Base-by-base conservation (phyloP, 345 rosid genomes). In the Tarenaya hassleriana region DNA sequence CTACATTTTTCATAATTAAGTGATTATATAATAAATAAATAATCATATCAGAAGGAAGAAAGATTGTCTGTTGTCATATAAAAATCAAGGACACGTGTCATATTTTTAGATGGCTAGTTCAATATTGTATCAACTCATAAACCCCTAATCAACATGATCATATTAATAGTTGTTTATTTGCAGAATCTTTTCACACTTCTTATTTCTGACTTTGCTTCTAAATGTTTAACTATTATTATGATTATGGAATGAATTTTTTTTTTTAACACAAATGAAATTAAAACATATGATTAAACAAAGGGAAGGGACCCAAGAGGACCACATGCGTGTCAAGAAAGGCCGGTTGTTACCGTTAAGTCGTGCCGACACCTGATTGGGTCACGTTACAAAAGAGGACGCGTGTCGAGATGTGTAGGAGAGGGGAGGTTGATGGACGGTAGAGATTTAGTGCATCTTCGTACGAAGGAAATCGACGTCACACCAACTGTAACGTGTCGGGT, bases 321-420 rank as follows among this genome's bases (percentile, higher is more conserved):
- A 81, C 95, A 74, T 77, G 87, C 86, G 92, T 85, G 89, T 75
- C 82, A 74, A 72, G 21, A 69, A 64, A 74, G 72, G 42, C 6
- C 27, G 73, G 72, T 53, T 63, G 61, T 47, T 47, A 66, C 58
- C 62, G 50, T 19, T 58, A 16, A 16, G 3, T 17, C 50, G 79
- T 79, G 87, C 63, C 64, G 0, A 0, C 0, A 0, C 1, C 0
- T 54, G 11, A 85, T 79, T 81, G 82, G 92, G 15, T 66, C 83
- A 81, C 92, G 82, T 75, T 47, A 40, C 10, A 12, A 39, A 66
- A 51, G 41, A 49, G 0, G 3, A 53, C 77, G 83, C 77, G 87
- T 83, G 92, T 64, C 50, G 2, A 3, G 10, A 21, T 21, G 17
- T n/a, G 1, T 0, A 11, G 12, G 3, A 10, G 59, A 60, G 40